Percentiles rank a stretch among this genome's conserved stretches.
phyloP scores from a whole-genome alignment of 306 rosid genomes.

The Corylus heterophylla region DNA sequence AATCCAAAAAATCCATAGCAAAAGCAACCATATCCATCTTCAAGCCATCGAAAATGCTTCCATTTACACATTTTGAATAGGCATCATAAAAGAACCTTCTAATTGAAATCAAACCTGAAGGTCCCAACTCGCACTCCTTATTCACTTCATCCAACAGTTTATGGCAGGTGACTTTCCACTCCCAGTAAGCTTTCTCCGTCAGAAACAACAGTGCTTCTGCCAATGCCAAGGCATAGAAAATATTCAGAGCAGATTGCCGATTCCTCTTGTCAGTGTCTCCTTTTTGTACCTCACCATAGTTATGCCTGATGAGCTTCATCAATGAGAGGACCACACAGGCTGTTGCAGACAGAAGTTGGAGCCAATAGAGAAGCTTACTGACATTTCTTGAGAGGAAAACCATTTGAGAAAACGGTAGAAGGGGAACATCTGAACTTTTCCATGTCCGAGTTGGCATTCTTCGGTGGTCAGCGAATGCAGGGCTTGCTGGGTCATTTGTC shows the following conservation, averaged over 20 bases:
- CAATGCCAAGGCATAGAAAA: conserved; percentile 81
- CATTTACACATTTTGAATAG: conserved; percentile 82
- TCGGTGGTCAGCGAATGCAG: conserved; percentile 26
- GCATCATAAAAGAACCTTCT: conserved; percentile 92
- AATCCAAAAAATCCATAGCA: conserved; percentile 75
- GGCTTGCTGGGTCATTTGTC: conserved; percentile 10
- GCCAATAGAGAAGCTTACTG: conserved; percentile 90
- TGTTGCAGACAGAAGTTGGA: conserved; percentile 84
- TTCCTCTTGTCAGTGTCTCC: conserved; percentile 85
- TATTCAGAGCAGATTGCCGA: conserved; percentile 61
- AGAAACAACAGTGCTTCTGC: conserved; percentile 88
- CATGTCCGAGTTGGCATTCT: conserved; percentile 65
- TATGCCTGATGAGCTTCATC: conserved; percentile 57
- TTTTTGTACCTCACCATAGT: conserved; percentile 74
- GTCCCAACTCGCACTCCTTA: conserved; percentile 68
- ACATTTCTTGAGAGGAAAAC: conserved; percentile 64
- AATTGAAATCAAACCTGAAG: conserved; percentile 61
- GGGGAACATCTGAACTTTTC: conserved; percentile 80
- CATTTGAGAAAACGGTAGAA: conserved; percentile 73
- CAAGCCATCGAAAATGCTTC: conserved; percentile 90
- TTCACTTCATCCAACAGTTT: conserved; percentile 71
- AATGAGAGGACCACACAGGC: conserved; percentile 78
- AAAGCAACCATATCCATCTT: conserved; percentile 92
- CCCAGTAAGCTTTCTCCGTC: conserved; percentile 82
- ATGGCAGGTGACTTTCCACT: conserved; percentile 65